A percentile compares a stretch with the other conserved stretches of the same genome.
These are phyloP conservation scores for Colletotrichum sp. DNA, from an alignment of 2,329 filamentous ascomycete species.

Conservation along the genomic window DNA sequence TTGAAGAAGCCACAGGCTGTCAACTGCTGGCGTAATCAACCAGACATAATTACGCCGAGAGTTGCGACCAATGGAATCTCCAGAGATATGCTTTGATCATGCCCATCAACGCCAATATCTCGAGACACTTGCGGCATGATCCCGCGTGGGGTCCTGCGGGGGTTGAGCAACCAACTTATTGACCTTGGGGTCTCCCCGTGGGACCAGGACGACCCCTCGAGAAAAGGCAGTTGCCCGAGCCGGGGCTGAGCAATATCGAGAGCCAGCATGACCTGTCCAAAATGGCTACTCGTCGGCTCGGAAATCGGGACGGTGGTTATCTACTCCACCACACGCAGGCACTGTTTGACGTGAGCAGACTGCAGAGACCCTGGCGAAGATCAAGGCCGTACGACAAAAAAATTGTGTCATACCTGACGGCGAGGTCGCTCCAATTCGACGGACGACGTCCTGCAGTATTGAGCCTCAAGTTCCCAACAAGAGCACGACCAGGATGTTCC, in stretches of 20 bases:
- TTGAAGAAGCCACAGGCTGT: background rate
- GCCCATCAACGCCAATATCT: background rate
- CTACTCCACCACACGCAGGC: background rate
- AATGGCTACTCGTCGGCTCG: constrained; percentile 3
- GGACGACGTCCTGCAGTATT: background rate
- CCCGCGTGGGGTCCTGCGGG: background rate
- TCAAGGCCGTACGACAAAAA: background rate
- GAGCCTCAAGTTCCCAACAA: background rate
- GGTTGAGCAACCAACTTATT: background rate
- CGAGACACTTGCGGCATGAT: background rate
- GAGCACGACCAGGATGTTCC: background rate
- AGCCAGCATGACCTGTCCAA: constrained; percentile 3
- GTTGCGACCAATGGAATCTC: background rate
- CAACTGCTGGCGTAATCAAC: background rate
- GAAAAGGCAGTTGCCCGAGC: background rate
- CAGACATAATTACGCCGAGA: constrained; percentile 3
- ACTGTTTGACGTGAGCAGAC: background rate
- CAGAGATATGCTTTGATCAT: background rate
- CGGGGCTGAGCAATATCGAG: background rate
- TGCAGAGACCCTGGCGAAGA: constrained; percentile 7
- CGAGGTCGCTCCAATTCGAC: background rate
- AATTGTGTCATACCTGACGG: background rate
- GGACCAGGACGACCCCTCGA: background rate
- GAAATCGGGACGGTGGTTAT: background rate
- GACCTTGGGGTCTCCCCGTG: background rate